These are phyloP conservation scores for Vitis rotundifolia DNA, from an alignment of 164 flowering plant genomes.

Conservation along the genomic window DNA sequence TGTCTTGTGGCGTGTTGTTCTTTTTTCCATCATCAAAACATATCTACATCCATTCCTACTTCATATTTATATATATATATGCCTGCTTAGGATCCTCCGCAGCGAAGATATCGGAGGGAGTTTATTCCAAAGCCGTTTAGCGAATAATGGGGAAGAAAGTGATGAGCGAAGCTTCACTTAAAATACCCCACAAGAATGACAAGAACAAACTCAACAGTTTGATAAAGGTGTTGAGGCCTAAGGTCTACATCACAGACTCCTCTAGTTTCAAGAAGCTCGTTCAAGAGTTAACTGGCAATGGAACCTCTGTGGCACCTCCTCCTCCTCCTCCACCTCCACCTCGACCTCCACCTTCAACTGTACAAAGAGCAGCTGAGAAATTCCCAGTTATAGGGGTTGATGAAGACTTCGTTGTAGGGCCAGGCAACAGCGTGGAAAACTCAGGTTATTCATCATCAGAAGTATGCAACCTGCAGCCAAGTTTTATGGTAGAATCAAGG, in stretches of 20 bases:
- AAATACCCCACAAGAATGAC: constrained; percentile 29
- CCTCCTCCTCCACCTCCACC: constrained; percentile 7
- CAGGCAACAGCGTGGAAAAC: constrained; percentile 12
- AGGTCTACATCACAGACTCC: constrained; percentile 59
- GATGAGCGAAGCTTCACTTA: constrained; percentile 21
- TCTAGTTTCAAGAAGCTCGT: constrained; percentile 63
- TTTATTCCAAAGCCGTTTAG: constrained; percentile 16
- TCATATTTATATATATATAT: constrained; percentile 10
- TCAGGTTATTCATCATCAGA: constrained; percentile 15
- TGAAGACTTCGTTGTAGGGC: too few relatives aligned
- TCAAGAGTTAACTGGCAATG: constrained; percentile 67
- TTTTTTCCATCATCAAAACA: constrained; percentile 9
- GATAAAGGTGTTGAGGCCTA: constrained; percentile 49
- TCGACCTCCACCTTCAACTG: neutral
- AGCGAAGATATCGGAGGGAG: neutral
- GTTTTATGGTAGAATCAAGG: neutral
- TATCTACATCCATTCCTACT: neutral
- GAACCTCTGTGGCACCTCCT: neutral
- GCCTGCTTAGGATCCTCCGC: constrained; percentile 27
- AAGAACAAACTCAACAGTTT: constrained; percentile 32
- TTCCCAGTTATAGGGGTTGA: constrained; percentile 15
- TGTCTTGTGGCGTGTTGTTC: constrained; percentile 11
- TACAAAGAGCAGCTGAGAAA: neutral
- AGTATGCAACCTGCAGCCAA: neutral
- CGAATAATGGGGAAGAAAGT: constrained; percentile 35